Evolutionary conservation across 2,329 filamentous ascomycete genomes (phyloP), one percentile per base, ranked within the genome.

Genomic region (Sordariomycetes sp.): DNA sequence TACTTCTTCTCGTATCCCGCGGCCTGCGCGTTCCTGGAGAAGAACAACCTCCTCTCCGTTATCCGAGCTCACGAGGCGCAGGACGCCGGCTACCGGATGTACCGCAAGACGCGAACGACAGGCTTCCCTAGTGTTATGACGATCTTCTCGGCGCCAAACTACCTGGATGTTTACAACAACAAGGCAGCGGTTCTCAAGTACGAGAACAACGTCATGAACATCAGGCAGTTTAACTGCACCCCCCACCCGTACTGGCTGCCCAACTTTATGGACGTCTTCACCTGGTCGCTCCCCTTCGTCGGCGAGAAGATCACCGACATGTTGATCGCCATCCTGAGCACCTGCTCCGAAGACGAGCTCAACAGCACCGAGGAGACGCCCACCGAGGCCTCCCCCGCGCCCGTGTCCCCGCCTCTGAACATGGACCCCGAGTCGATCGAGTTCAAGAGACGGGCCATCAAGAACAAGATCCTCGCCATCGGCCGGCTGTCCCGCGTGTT

Each of bases 141-240:
- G 64, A 99, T 99, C 66, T 99, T 99, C 79, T 97, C 92, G 52
- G 94, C 94, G 1, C 94, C 94, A 42, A 99, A 99, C 73, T 99
- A 99, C 69, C 84, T 99, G 62, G 94, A 99, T 67, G 91, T 99
- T 42, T 99, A 99, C 76, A 99, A 99, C 83, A 99, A 99, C 80
- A 99, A 99, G 78, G 94, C 94, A 1, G 94, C 94, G 0, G 94
- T 99, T 48, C 78, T 99, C 66, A 99, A 99, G 76, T 99, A 99
- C 70, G 94, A 99, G 76, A 99, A 99, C 74, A 99, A 99, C 68
- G 94, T 99, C 60, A 99, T 99, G 94, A 99, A 99, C 77, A 99
- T 99, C 68, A 84, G 94, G 59, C 94, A 99, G 72, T 99, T 99
- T 77, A 99, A 99, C 79, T 99, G 92, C 81, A 97, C 94, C 24